Conservation (phyloP, 768 basidiomycete species). For the Amanita pseudoporphyria region DNA sequence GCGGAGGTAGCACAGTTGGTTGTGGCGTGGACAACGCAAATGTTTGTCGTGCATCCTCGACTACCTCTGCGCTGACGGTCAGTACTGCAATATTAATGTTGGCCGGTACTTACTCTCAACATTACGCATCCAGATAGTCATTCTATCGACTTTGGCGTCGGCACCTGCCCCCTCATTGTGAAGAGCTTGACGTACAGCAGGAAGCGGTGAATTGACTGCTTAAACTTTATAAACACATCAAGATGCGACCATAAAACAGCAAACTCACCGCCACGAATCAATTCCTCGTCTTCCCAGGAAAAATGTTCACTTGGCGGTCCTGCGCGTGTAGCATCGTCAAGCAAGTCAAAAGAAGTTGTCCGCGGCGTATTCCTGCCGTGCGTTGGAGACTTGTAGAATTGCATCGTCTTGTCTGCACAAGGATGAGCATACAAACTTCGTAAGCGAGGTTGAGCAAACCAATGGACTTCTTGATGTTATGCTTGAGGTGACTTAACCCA, state of each 20-base stretch:
- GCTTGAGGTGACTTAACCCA: conserved; percentile 26
- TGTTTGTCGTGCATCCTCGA: conserved; percentile 70
- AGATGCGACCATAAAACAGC: not conserved
- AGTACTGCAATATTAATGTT: conserved; percentile 2
- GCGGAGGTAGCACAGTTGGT: conserved; percentile 43
- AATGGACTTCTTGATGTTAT: conserved; percentile 65
- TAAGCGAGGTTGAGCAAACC: conserved; percentile 30
- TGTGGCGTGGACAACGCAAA: conserved; percentile 49
- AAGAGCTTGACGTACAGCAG: conserved; percentile 42
- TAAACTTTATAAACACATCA: conserved; percentile 1
- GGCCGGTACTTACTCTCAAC: conserved; percentile 59
- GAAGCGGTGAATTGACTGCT: conserved; percentile 41
- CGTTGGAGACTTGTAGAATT: conserved; percentile 56
- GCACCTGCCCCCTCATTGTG: conserved; percentile 43
- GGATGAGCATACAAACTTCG: not conserved
- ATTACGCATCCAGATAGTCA: conserved; percentile 76
- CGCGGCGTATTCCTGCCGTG: conserved; percentile 35
- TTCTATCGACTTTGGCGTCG: conserved; percentile 51
- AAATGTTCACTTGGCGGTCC: conserved; percentile 18
- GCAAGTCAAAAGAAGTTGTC: conserved; percentile 28
- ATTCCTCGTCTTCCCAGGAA: conserved; percentile 42
- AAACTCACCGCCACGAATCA: conserved; percentile 33
- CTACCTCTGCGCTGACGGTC: conserved; percentile 45
- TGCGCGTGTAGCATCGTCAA: conserved; percentile 14
- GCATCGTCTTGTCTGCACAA: conserved; percentile 52